These are phyloP conservation scores for Marasmius fiardii DNA, from an alignment of 1,284 basidiomycete genomes.

Conservation along the genomic window DNA sequence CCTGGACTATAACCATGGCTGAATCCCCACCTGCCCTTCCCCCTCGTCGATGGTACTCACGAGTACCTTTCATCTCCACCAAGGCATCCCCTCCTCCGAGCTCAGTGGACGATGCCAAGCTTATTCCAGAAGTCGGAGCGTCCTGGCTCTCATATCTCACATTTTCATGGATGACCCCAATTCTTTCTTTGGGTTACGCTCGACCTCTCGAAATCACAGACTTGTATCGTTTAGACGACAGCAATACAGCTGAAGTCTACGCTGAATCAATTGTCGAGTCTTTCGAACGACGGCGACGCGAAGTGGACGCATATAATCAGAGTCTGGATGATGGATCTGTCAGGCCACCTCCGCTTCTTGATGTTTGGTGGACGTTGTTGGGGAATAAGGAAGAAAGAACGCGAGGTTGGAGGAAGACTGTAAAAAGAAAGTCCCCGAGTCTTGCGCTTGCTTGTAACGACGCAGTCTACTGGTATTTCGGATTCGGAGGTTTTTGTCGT, in stretches of 20 bases:
- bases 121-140: conserved; percentile 1
- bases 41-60: conserved; percentile 7
- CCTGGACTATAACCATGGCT: not conserved
- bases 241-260: not conserved
- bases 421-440: not conserved
- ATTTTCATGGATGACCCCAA: conserved; percentile 8
- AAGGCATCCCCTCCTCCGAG: conserved; percentile 2
- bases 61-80: conserved; percentile 6
- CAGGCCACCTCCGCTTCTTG: not conserved
- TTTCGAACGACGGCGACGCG: conserved; percentile 4
- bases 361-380: not conserved
- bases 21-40: not conserved
- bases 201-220: conserved; percentile 5
- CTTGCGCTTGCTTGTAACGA: conserved; percentile 8
- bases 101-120: conserved; percentile 2
- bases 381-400: not conserved
- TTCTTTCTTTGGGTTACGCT: conserved; percentile 3
- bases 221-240: conserved; percentile 2
- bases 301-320: conserved; percentile 4
- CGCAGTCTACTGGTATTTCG: conserved; percentile 5
- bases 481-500: conserved; percentile 1
- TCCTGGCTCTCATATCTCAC: conserved; percentile 4
- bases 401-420: not conserved
- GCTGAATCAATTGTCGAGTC: conserved; percentile 4
- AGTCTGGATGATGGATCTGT: conserved; percentile 2